Evolutionary conservation across 768 basidiomycete species (phyloP), one percentile per base, ranked within the genome.

Genomic region (Cytidiella melzeri): DNA sequence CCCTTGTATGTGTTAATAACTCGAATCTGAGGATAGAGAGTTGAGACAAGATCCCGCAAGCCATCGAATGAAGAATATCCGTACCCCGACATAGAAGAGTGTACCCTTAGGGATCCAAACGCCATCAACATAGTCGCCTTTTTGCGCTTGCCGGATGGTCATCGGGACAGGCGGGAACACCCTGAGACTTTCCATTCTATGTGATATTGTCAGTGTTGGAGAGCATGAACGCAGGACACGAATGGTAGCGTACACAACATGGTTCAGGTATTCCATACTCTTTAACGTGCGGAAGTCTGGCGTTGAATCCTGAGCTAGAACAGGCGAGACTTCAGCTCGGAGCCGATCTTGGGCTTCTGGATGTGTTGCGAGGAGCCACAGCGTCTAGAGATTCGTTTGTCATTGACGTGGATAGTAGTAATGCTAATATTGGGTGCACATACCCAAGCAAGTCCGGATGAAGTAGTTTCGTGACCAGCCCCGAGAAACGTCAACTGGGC

Each of bases 401-500:
- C 7, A 15, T 34, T 7, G 15, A 34, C 30, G 30, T 15, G 7
- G 30, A 7, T 15, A 7, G 15, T 34, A 34, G 7, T 7, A 7
- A 7, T 15, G 15, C 30, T 7, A 7, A 34, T 34, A 34, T 34
- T 34, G 30, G n/a, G 15, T 34, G 30, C 30, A 34, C 30, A 15
- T 34, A 60, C 45, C 65, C 64, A 69, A 4, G 58, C 59, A 41
- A 64, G 47, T 1, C 62, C 51, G 28, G 51, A 60, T 11, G 64
- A 60, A 5, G 67, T 61, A 5, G 67, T 67, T 38, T 68, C 67
- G 47, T 67, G 63, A 4, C 65, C 65, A 25, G 51, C 51, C 27
- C 13, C 6, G 6, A n/a, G 40, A 5, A 45, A n/a, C 11, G 20
- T 27, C 24, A 34, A 15, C 30, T 34, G 30, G 9, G 15, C 15